A percentile compares a stretch with the other conserved stretches of the same genome.
Conservation (phyloP, 2,329 filamentous ascomycete species). For the Diatrype stigma region DNA sequence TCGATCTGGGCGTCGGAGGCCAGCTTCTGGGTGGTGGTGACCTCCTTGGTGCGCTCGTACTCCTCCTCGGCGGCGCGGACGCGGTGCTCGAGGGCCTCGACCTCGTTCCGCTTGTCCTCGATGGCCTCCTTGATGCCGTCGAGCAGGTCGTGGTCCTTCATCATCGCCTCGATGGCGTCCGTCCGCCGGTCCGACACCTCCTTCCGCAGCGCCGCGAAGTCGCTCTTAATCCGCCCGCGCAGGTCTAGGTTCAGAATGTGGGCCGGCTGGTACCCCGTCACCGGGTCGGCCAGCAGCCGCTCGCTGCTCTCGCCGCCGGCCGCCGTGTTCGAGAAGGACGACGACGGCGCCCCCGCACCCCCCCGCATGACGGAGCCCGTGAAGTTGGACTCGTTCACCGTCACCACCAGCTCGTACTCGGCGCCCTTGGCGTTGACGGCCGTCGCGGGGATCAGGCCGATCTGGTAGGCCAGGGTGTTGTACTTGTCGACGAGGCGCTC, state of each 20-base stretch:
- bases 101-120: slow-evolving; percentile 89
- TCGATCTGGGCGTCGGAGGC: slow-evolving; percentile 91
- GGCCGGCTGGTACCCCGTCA: slow-evolving; percentile 83
- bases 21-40: slow-evolving; percentile 80
- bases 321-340: slow-evolving; percentile 35
- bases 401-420: slow-evolving; percentile 80
- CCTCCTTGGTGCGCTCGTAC: slow-evolving; percentile 88
- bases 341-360: too few species aligned
- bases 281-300: slow-evolving; percentile 74
- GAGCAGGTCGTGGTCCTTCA: slow-evolving; percentile 89
- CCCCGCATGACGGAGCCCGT: slow-evolving; percentile 55
- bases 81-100: slow-evolving; percentile 85
- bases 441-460: slow-evolving; percentile 79
- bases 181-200: slow-evolving; percentile 89
- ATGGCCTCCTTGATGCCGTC: slow-evolving; percentile 96
- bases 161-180: slow-evolving; percentile 78
- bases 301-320: too few species aligned
- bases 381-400: slow-evolving; percentile 79
- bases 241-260: slow-evolving; percentile 88
- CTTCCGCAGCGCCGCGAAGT: slow-evolving; percentile 74
- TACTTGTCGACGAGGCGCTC: slow-evolving; percentile 85
- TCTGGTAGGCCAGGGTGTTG: slow-evolving; percentile 92
- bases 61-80: slow-evolving; percentile 87
- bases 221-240: slow-evolving; percentile 74
- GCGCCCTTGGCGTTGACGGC: slow-evolving; percentile 80